Percentiles rank a stretch among this genome's conserved stretches.
These are phyloP conservation scores for Trichoderma guizhouense DNA, from an alignment of 2,329 filamentous ascomycete species.

Conservation along the genomic window DNA sequence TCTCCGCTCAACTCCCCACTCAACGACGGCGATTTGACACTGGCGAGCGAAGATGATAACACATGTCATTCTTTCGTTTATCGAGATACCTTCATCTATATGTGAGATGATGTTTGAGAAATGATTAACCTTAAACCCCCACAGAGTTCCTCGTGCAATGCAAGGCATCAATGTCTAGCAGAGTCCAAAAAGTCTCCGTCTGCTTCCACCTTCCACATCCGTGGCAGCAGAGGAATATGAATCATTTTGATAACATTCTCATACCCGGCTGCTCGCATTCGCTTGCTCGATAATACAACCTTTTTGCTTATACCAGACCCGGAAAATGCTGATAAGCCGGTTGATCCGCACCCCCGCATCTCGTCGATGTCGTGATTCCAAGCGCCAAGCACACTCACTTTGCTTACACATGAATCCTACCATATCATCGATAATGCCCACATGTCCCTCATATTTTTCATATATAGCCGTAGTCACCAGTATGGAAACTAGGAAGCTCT, in stretches of 20 bases:
- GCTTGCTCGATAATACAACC: not conserved
- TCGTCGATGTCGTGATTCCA: constrained; percentile 16
- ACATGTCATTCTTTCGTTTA: not conserved
- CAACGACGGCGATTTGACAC: not conserved
- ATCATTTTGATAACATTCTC: not conserved
- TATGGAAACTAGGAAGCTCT: not conserved
- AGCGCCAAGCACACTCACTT: not conserved
- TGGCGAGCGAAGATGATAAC: not conserved
- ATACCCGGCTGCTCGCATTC: not conserved
- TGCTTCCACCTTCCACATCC: not conserved
- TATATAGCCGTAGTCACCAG: not conserved
- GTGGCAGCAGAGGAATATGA: not conserved
- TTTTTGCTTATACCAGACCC: not conserved
- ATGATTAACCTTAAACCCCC: not conserved
- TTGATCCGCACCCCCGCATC: constrained; percentile 14
- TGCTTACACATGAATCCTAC: not conserved
- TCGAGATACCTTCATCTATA: not conserved
- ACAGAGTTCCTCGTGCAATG: not conserved
- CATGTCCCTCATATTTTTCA: not conserved
- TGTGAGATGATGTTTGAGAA: not conserved
- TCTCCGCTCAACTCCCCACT: not conserved
- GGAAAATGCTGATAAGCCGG: not conserved
- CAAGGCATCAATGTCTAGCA: not conserved
- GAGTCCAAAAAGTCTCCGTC: not conserved
- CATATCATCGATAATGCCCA: not conserved